phyloP scores from a whole-genome alignment of 1,139 yeast species.

The Lizanozyma gosingica region DNA sequence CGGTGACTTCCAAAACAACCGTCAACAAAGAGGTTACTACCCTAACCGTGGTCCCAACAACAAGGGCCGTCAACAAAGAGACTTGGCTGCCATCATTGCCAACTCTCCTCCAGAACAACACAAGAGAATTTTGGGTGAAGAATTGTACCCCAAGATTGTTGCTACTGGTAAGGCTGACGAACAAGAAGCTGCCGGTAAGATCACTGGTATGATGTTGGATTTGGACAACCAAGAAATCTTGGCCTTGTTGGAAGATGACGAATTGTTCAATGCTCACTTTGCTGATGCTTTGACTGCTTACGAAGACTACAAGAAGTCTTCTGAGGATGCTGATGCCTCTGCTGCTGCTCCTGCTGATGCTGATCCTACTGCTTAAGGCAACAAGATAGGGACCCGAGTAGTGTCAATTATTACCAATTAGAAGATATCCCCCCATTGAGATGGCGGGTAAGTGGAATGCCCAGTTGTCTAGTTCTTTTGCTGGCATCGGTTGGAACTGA shows the following conservation, averaged over 20 bases:
- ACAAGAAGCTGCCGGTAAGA: slow-evolving; percentile 96
- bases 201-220: slow-evolving; percentile 98
- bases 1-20: slow-evolving; percentile 43
- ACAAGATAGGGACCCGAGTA: not conserved
- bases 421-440: no score
- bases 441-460: not conserved
- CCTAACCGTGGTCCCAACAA: slow-evolving; percentile 36
- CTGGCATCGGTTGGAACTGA: no score
- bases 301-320: slow-evolving; percentile 65
- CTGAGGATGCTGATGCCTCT: slow-evolving; percentile 19
- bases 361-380: slow-evolving; percentile 8
- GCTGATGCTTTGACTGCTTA: slow-evolving; percentile 93
- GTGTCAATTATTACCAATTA: not conserved
- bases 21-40: slow-evolving; percentile 30
- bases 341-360: slow-evolving; percentile 9
- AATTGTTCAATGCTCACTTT: slow-evolving; percentile 82
- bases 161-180: slow-evolving; percentile 81
- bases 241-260: slow-evolving; percentile 83
- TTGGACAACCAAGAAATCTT: slow-evolving; percentile 89
- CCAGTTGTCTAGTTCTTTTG: no score
- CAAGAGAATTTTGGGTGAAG: slow-evolving; percentile 96
- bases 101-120: slow-evolving; percentile 78
- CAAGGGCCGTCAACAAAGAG: slow-evolving; percentile 30
- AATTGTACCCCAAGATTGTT: slow-evolving; percentile 88
- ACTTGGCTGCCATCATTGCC: slow-evolving; percentile 52